Percentiles rank a stretch among this genome's conserved stretches.
phyloP scores from a whole-genome alignment of 495 filamentous ascomycete species.

The Penicillium salamii region DNA sequence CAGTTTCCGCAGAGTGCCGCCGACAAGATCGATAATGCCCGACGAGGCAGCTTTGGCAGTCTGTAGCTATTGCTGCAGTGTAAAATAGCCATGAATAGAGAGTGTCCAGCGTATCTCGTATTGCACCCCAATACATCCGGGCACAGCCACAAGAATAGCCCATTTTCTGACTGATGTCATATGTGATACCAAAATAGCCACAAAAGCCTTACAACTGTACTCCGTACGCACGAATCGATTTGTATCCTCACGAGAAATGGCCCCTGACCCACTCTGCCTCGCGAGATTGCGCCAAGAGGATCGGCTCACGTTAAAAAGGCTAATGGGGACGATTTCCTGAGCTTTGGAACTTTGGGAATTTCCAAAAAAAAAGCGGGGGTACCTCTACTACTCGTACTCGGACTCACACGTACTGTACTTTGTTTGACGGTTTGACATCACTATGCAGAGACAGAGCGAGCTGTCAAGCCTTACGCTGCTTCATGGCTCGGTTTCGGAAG shows the following conservation, averaged over 20 bases:
- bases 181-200: neutral
- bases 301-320: neutral
- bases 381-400: too few species aligned
- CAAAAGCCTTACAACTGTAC: too few species aligned
- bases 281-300: neutral
- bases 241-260: too few species aligned
- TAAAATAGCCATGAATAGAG: neutral
- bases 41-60: conserved; percentile 7
- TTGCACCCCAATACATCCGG: too few species aligned
- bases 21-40: conserved; percentile 28
- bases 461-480: conserved; percentile 70
- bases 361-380: neutral
- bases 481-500: conserved; percentile 55
- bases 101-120: too few species aligned
- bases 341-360: too few species aligned
- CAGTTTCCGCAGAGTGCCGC: conserved; percentile 27
- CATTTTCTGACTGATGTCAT: neutral
- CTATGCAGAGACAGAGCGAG: conserved; percentile 36
- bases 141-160: too few species aligned
- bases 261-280: neutral
- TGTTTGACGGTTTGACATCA: too few species aligned
- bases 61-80: neutral
- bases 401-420: too few species aligned
- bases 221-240: too few species aligned
- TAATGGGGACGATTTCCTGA: too few species aligned